These are phyloP conservation scores for Nemania serpens DNA, from an alignment of 2,329 filamentous ascomycete species.

Conservation along the genomic window DNA sequence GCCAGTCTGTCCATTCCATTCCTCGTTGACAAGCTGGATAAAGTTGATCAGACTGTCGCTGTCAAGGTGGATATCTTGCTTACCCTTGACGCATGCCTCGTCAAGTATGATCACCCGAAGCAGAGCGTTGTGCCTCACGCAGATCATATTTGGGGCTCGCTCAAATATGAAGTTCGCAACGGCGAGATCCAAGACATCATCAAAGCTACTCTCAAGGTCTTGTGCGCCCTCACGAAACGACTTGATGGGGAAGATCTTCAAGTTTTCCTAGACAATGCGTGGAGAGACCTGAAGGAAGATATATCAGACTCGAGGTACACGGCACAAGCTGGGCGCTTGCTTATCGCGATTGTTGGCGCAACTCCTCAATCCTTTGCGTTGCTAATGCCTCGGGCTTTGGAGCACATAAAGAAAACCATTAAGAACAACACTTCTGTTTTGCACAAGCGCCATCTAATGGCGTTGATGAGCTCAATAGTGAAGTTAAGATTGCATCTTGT, in stretches of 20 bases:
- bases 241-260: conserved; percentile 51
- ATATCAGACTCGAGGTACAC: conserved; percentile 58
- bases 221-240: conserved; percentile 54
- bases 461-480: conserved; percentile 56
- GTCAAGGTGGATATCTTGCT: conserved; percentile 65
- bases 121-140: conserved; percentile 55
- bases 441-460: conserved; percentile 58
- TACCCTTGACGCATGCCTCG: conserved; percentile 59
- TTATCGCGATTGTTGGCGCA: conserved; percentile 57
- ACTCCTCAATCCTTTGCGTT: conserved; percentile 54
- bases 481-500: conserved; percentile 34
- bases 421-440: conserved; percentile 54
- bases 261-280: conserved; percentile 54
- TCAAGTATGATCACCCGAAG: conserved; percentile 52
- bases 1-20: conserved; percentile 56
- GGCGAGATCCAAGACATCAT: conserved; percentile 63
- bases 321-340: conserved; percentile 55
- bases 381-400: conserved; percentile 52
- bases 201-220: conserved; percentile 59
- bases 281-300: conserved; percentile 59
- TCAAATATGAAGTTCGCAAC: conserved; percentile 67
- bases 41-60: conserved; percentile 61
- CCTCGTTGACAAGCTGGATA: conserved; percentile 61
- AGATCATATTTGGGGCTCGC: conserved; percentile 60
- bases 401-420: conserved; percentile 55